These are phyloP conservation scores for Diaporthe ampelina DNA, from an alignment of 2,329 filamentous ascomycete species.

Conservation along the genomic window DNA sequence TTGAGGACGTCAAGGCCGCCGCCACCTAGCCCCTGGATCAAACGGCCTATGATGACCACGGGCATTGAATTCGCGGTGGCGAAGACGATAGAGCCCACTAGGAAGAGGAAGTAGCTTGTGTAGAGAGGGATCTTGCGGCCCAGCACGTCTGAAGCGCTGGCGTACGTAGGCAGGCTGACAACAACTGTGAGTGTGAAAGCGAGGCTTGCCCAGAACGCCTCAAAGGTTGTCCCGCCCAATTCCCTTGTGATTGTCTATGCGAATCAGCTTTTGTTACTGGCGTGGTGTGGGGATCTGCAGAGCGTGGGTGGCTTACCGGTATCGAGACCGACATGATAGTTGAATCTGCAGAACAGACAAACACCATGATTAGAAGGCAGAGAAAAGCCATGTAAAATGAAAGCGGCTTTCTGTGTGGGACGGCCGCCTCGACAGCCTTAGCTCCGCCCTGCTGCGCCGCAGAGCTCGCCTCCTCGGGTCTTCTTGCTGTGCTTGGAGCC, in stretches of 20 bases:
- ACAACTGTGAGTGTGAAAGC: slow-evolving; percentile 46
- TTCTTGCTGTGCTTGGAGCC: not conserved
- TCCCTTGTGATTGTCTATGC: slow-evolving; percentile 34
- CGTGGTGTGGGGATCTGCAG: too few relatives aligned
- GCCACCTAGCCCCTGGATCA: slow-evolving; percentile 50
- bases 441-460: not conserved
- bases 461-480: not conserved
- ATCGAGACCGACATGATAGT: slow-evolving; percentile 33
- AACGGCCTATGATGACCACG: slow-evolving; percentile 46
- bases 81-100: slow-evolving; percentile 52
- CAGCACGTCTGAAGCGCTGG: slow-evolving; percentile 49
- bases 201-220: slow-evolving; percentile 54
- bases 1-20: slow-evolving; percentile 50
- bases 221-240: slow-evolving; percentile 45
- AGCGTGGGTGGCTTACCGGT: slow-evolving; percentile 13
- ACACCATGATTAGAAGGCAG: slow-evolving; percentile 29
- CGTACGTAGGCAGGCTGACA: slow-evolving; percentile 47
- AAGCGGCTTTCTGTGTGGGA: slow-evolving; percentile 12
- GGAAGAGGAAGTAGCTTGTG: slow-evolving; percentile 52
- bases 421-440: not conserved
- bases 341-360: slow-evolving; percentile 32
- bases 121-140: slow-evolving; percentile 51
- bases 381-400: slow-evolving; percentile 21
- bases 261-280: not conserved
- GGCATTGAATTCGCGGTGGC: slow-evolving; percentile 47